A percentile compares a stretch with the other conserved stretches of the same genome.
phyloP scores from a whole-genome alignment of 306 rosid species.

The Vachellia collinsii region DNA sequence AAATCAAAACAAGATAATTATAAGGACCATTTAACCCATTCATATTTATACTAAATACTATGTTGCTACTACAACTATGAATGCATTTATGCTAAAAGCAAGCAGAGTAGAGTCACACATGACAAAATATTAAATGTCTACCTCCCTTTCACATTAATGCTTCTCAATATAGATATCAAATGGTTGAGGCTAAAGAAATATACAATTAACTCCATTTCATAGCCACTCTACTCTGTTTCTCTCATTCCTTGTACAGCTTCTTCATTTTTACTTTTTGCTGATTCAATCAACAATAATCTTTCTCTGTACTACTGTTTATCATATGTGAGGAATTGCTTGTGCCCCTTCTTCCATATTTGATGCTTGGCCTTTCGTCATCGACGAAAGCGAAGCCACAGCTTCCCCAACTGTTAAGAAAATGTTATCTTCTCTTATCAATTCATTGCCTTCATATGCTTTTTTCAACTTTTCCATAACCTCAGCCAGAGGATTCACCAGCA shows the following conservation, averaged over 20 bases:
- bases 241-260: background rate
- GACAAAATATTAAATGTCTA: background rate
- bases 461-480: slow-evolving; percentile 73
- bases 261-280: background rate
- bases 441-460: slow-evolving; percentile 54
- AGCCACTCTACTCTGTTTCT: slow-evolving; percentile 4
- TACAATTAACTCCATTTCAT: slow-evolving; percentile 20
- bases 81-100: background rate
- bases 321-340: slow-evolving; percentile 15
- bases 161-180: slow-evolving; percentile 5
- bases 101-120: background rate
- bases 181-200: slow-evolving; percentile 1
- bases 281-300: slow-evolving; percentile 30
- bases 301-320: background rate
- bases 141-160: slow-evolving; percentile 20
- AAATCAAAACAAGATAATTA: no score
- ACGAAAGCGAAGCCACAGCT: slow-evolving; percentile 69
- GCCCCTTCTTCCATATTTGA: slow-evolving; percentile 35
- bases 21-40: no score
- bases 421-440: slow-evolving; percentile 45
- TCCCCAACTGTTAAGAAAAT: slow-evolving; percentile 79
- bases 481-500: slow-evolving; percentile 90
- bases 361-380: slow-evolving; percentile 47
- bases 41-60: background rate
- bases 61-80: background rate